A percentile compares a stretch with the other conserved stretches of the same genome.
Evolutionary conservation across 2,329 filamentous ascomycete species (phyloP).

Genomic region (Talaromyces funiculosus): DNA sequence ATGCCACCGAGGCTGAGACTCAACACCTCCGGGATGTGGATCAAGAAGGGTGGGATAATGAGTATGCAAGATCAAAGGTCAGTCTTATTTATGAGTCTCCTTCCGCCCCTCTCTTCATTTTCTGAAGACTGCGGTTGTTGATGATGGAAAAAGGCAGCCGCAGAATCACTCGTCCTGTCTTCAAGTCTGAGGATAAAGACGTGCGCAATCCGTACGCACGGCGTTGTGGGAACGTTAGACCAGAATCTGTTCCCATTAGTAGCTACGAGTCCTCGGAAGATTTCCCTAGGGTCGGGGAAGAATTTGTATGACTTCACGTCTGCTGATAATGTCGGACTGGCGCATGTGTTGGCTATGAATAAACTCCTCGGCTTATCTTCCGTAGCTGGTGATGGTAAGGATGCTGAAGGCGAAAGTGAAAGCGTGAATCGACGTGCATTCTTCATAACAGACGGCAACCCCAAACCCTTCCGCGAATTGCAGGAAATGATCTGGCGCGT

Average conservation of each 20-base stretch:
- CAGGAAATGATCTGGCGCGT: constrained; percentile 12
- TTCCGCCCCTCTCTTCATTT: not conserved
- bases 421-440: constrained; percentile 5
- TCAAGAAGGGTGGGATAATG: not conserved
- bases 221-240: constrained; percentile 7
- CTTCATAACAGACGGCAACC: constrained; percentile 10
- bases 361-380: not conserved
- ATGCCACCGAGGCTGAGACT: not conserved
- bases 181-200: not conserved
- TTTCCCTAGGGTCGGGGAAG: not conserved
- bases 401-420: not conserved
- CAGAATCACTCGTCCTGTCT: constrained; percentile 2
- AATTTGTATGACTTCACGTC: constrained; percentile 11
- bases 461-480: constrained; percentile 2
- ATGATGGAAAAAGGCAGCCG: not conserved
- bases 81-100: not conserved
- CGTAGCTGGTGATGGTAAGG: not conserved
- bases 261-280: constrained; percentile 4
- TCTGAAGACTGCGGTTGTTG: not conserved
- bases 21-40: not conserved
- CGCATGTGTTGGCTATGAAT: constrained; percentile 8
- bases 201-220: constrained; percentile 12
- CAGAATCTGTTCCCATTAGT: constrained; percentile 7
- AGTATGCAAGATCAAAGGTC: constrained; percentile 9
- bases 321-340: constrained; percentile 9